A percentile compares a stretch with the other conserved stretches of the same genome.
Conservation (phyloP, 257 asterid genomes). For the Knoxia roxburghii region DNA sequence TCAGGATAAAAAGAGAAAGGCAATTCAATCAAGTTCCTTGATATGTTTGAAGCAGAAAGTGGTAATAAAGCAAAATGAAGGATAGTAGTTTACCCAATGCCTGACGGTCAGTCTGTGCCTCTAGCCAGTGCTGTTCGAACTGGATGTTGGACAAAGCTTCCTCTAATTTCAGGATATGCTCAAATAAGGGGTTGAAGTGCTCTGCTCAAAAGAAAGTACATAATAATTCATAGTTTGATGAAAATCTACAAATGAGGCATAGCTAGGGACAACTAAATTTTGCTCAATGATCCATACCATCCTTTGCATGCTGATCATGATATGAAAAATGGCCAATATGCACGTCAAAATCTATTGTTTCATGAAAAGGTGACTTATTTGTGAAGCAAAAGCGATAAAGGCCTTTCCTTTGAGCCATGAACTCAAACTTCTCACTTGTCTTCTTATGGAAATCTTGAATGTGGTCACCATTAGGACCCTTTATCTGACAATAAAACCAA, state of each 20-base stretch:
- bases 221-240: not conserved
- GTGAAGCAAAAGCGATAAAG: constrained; percentile 79
- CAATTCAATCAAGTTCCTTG: not conserved
- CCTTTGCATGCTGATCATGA: constrained; percentile 89
- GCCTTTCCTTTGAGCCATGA: constrained; percentile 68
- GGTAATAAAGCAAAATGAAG: too few relatives aligned
- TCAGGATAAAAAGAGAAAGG: not conserved
- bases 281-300: constrained; percentile 35
- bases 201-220: constrained; percentile 39
- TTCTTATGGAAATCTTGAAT: constrained; percentile 66
- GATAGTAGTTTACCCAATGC: constrained; percentile 49
- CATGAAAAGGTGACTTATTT: constrained; percentile 88
- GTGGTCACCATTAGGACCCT: constrained; percentile 85
- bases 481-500: constrained; percentile 45
- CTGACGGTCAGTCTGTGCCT: constrained; percentile 42
- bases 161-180: constrained; percentile 76
- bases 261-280: constrained; percentile 4
- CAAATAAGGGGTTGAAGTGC: constrained; percentile 84
- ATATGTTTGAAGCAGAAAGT: not conserved
- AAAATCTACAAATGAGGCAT: not conserved
- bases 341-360: constrained; percentile 82
- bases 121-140: constrained; percentile 40
- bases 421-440: constrained; percentile 75
- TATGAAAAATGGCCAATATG: constrained; percentile 69
- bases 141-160: constrained; percentile 80